These are phyloP conservation scores for Pontederia paniculata DNA, from an alignment of 176 grass and related monocot genomes.

Conservation along the genomic window DNA sequence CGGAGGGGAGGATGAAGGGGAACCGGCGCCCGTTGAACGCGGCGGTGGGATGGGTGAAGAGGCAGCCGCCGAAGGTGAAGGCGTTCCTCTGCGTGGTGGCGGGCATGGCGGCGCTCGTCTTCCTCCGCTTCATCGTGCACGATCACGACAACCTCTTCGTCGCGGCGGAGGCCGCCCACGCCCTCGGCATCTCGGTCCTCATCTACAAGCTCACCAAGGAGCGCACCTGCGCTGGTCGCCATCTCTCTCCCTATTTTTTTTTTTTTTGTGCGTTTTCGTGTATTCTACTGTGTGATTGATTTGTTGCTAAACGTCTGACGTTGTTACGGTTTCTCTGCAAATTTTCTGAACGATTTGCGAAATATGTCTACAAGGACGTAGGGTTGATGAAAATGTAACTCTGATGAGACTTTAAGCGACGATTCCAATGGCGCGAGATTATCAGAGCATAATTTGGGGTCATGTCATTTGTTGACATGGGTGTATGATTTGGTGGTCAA, in stretches of 20 bases:
- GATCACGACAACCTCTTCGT: slow-evolving; percentile 96
- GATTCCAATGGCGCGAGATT: too few species aligned
- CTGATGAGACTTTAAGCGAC: too few species aligned
- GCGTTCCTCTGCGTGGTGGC: slow-evolving; percentile 82
- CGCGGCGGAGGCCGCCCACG: slow-evolving; percentile 80
- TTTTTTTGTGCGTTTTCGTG: slow-evolving; percentile 4
- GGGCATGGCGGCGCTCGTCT: slow-evolving; percentile 88
- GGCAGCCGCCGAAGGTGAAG: slow-evolving; percentile 95
- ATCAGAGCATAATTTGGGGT: too few species aligned
- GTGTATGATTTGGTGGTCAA: too few species aligned
- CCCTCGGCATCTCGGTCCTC: slow-evolving; percentile 75
- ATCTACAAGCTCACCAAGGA: slow-evolving; percentile 97
- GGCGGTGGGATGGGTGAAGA: slow-evolving; percentile 60
- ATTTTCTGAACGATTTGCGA: too few species aligned
- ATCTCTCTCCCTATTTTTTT: background rate
- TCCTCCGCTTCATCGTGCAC: slow-evolving; percentile 92
- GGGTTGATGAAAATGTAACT: too few species aligned
- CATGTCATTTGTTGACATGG: too few species aligned
- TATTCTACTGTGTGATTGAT: background rate
- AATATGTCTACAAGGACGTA: too few species aligned
- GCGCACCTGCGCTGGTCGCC: slow-evolving; percentile 70
- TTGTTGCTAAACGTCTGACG: too few species aligned
- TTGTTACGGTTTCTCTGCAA: too few species aligned
- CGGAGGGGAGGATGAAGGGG: slow-evolving; percentile 32
- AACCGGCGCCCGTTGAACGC: slow-evolving; percentile 46